These are phyloP conservation scores for Chrysanthemum seticuspe DNA, from an alignment of 129 eudicot genomes.

Conservation along the genomic window DNA sequence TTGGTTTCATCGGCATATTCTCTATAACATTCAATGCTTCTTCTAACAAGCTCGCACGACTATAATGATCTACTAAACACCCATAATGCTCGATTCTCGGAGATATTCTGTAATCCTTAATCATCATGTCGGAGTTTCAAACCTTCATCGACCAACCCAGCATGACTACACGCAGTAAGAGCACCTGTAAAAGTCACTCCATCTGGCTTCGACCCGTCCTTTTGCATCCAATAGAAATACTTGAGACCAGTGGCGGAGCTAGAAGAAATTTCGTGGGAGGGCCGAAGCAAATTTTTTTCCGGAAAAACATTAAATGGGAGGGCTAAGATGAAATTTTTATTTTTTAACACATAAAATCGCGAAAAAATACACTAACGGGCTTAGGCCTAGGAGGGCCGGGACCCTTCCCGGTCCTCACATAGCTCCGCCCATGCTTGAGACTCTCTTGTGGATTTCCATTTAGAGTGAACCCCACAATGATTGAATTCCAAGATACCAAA, in stretches of 20 bases:
- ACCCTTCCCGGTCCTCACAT: no score
- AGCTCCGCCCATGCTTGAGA: no score
- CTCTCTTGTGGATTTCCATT: constrained; percentile 68
- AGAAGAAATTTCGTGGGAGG: no score
- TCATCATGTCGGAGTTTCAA: constrained; percentile 54
- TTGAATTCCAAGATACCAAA: constrained; percentile 61
- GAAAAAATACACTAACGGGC: no score
- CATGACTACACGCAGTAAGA: constrained; percentile 67
- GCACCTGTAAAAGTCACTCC: constrained; percentile 62
- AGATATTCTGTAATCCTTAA: constrained; percentile 5
- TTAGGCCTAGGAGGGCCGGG: no score
- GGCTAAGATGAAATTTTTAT: no score
- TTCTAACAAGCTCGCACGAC: constrained; percentile 60
- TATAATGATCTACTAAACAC: constrained; percentile 70
- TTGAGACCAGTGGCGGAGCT: no score
- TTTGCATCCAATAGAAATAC: constrained; percentile 51
- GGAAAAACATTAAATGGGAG: no score
- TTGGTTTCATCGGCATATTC: constrained; percentile 68
- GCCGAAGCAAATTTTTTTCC: no score
- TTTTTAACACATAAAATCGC: no score
- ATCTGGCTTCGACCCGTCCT: constrained; percentile 42
- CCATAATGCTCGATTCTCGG: constrained; percentile 33
- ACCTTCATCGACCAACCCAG: constrained; percentile 60
- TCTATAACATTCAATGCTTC: constrained; percentile 62
- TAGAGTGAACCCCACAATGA: constrained; percentile 72